Evolutionary conservation across 176 grass and related monocot species (phyloP).

Genomic region (Avena atlantica): DNA sequence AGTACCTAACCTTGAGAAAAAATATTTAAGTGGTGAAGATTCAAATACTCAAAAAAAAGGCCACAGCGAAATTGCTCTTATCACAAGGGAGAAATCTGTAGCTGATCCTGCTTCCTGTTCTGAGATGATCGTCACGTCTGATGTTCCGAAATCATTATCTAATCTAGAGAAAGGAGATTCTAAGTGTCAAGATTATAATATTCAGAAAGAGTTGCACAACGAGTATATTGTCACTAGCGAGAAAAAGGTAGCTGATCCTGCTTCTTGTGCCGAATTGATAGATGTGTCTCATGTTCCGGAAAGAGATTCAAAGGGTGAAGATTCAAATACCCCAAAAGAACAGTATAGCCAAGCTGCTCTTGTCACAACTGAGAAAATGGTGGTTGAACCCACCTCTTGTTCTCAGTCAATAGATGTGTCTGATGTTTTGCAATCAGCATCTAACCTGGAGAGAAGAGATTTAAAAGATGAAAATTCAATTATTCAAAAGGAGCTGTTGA

Average conservation of each 20-base stretch:
- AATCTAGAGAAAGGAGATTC: conserved; percentile 19
- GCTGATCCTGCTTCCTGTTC: conserved; percentile 1
- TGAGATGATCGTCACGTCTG: not conserved
- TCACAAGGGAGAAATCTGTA: not conserved
- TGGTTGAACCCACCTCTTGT: conserved; percentile 40
- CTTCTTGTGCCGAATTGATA: conserved; percentile 29
- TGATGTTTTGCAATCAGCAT: conserved; percentile 44
- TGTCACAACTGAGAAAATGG: conserved; percentile 15
- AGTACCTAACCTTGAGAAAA: not conserved
- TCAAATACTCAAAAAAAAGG: not conserved
- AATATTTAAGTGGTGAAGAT: not conserved
- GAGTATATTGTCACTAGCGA: conserved; percentile 33
- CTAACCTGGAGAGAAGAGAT: conserved; percentile 13
- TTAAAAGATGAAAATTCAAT: not conserved
- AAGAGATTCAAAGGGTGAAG: conserved; percentile 32
- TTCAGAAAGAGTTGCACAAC: conserved; percentile 33
- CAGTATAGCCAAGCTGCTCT: conserved; percentile 20
- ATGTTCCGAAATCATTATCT: conserved; percentile 27
- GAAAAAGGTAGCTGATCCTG: conserved; percentile 40
- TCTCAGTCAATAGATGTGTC: conserved; percentile 35
- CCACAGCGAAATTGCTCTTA: not conserved
- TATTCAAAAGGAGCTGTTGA: not conserved
- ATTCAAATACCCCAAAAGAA: conserved; percentile 34
- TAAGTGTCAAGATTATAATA: conserved; percentile 27
- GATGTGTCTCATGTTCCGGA: conserved; percentile 42